Conservation (phyloP, 805 yeast species). For the Starmerella powellii region DNA sequence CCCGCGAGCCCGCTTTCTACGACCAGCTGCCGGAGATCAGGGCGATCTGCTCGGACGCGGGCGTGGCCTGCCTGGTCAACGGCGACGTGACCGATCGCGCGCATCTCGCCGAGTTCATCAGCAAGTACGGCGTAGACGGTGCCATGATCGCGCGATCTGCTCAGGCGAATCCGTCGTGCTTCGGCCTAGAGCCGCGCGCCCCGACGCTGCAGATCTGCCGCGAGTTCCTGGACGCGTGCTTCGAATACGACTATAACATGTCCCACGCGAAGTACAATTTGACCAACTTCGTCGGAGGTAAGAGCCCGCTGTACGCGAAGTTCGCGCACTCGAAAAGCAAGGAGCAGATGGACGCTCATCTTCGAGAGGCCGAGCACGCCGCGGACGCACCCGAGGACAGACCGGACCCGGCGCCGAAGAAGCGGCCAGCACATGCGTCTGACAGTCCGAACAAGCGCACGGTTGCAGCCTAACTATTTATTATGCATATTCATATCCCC, state of each 20-base stretch:
- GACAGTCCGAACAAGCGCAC: too few species aligned
- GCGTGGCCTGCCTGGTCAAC: constrained; percentile 66
- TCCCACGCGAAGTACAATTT: constrained; percentile 75
- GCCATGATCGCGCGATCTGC: constrained; percentile 92
- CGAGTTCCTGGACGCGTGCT: constrained; percentile 47
- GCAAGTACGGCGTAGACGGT: constrained; percentile 49
- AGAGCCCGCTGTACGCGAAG: constrained; percentile 44
- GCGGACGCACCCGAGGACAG: background rate
- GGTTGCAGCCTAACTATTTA: background rate
- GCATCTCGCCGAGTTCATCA: constrained; percentile 45
- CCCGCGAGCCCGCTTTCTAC: constrained; percentile 66
- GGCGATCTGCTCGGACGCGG: constrained; percentile 45
- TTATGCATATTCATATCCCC: background rate
- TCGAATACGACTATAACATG: constrained; percentile 45
- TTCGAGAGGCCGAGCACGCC: constrained; percentile 6
- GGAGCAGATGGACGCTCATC: constrained; percentile 24
- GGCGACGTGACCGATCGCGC: constrained; percentile 53
- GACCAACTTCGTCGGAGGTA: constrained; percentile 68
- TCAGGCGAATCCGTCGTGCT: constrained; percentile 74
- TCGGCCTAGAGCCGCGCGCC: constrained; percentile 31
- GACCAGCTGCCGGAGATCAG: constrained; percentile 53
- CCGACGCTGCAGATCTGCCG: constrained; percentile 45
- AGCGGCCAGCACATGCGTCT: background rate
- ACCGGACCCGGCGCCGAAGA: background rate
- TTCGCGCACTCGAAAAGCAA: constrained; percentile 46